Evolutionary conservation across 345 rosid genomes (phyloP), one percentile per base, ranked within the genome.

Genomic region (Pelargonium nanum): DNA sequence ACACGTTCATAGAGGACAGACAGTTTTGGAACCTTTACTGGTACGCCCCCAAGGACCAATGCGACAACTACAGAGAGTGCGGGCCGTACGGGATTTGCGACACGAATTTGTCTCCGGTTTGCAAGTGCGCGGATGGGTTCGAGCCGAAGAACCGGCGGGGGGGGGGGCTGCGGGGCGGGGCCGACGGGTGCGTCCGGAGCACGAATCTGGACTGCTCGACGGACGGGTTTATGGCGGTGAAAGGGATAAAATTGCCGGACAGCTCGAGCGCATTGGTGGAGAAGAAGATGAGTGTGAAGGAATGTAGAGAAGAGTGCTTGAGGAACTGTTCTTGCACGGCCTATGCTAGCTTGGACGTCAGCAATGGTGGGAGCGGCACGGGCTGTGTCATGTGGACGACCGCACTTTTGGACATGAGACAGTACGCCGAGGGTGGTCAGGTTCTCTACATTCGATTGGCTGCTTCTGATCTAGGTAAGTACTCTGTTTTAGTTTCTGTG

Each of bases 71-170:
- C 44, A 26, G 63, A 17, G 68, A 72, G 26, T 92, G 96, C 45
- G 98, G 93, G 10, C 65, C 65, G 1, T 78, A 81, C 50, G 62
- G 75, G 65, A 72, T 68, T 9, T 83, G 89, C 19, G 74, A 84
- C 64, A 57, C 80, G 0, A 62, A 68, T 3, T 53, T 10, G 7
- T 40, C 73, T 0, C 81, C 64, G 0, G 79, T 70, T 53, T 86
- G 96, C 61, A 40, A 44, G 0, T 90, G 97, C 66, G 45, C 86
- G 5, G 91, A 91, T 0, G 96, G 94, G 4, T 86, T 75, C 53
- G 78, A 78, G 58, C 97, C 97, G 13, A 81, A 61, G 54, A 74
- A 52, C 2, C 72, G 72, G 0, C 23, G 23, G 2, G 81, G 66
- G 40, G 82, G 93, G 97, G 58, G 12, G 62, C 59, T 83, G 55